Evolutionary conservation across 768 basidiomycete genomes (phyloP), one percentile per base, ranked within the genome.

Genomic region (Calocybe indica): DNA sequence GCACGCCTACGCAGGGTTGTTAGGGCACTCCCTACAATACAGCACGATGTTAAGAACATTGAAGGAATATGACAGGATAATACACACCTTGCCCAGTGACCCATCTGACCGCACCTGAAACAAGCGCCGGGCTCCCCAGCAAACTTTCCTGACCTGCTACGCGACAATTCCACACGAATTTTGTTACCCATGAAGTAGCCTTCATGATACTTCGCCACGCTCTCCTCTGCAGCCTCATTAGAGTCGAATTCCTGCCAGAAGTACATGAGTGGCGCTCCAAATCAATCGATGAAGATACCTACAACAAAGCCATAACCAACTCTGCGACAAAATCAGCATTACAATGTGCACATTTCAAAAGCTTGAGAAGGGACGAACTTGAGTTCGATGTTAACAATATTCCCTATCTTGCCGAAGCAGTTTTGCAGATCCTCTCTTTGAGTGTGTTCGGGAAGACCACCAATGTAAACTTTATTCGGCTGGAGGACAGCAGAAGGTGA

Each of bases 381-480:
- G 52, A 92, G 70, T 64, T 92, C 91, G 48, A 92, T 83, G 54
- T 81, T 80, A 14, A 74, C 61, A 22, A 92, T 89, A 40, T 63
- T 72, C 13, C 90, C 91, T 41, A 92, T 82, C 65, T 90, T 89
- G 42, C 87, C 86, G 63, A 92, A 92, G 65, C 91, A 92, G 53
- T 76, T 85, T 65, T 82, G 84, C 28, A 92, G 68, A 59, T 93
- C 90, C 70, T 89, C 88, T 68, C 84, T 78, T 52, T 85, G 84
- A 41, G 89, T 92, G 55, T 89, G 78, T 69, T 90, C 87, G 53
- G 90, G 91, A 51, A 92, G 78, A 55, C 89, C 88, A 62, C 90
- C 90, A 62, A 93, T 82, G 65, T 93, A 93, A 65, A 93, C 84
- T 72, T 93, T 93, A 72, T 90, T 91, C 72, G 88, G 85, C 88